These are phyloP conservation scores for Podila epigama DNA, from an alignment of 192 early-diverging fungal species.

Conservation along the genomic window DNA sequence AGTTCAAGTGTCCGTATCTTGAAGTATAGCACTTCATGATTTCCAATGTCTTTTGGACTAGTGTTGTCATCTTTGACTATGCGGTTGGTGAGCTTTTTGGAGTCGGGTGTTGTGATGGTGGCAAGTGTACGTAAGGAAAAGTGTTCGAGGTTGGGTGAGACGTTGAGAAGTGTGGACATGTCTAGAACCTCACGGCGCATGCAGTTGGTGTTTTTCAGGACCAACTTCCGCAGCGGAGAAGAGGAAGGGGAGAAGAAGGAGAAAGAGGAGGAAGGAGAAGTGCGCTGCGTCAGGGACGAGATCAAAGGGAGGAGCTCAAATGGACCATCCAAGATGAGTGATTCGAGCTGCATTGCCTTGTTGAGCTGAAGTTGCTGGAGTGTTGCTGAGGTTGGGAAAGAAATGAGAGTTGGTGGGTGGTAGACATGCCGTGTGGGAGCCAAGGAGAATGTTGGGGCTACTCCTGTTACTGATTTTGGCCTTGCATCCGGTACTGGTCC, in stretches of 20 bases:
- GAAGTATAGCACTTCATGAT: not conserved
- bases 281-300: not conserved
- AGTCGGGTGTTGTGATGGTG: not conserved
- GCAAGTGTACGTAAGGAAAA: constrained; percentile 8
- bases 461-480: not conserved
- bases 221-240: not conserved
- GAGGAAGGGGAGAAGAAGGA: not conserved
- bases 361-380: constrained; percentile 4
- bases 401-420: constrained; percentile 3
- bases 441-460: not conserved
- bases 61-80: not conserved
- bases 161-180: not conserved
- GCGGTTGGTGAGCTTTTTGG: not conserved
- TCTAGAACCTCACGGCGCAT: constrained; percentile 7
- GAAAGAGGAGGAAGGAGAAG: not conserved
- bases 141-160: constrained; percentile 8
- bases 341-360: not conserved
- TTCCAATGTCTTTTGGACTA: no score
- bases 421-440: constrained; percentile 1
- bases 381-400: constrained; percentile 10
- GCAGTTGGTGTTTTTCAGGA: constrained; percentile 21
- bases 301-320: constrained; percentile 17
- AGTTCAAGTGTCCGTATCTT: constrained; percentile 6
- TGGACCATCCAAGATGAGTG: constrained; percentile 10
- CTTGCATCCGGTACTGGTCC: not conserved